phyloP scores from a whole-genome alignment of 78 protist species.

The Tieghemostelium lacteum region DNA sequence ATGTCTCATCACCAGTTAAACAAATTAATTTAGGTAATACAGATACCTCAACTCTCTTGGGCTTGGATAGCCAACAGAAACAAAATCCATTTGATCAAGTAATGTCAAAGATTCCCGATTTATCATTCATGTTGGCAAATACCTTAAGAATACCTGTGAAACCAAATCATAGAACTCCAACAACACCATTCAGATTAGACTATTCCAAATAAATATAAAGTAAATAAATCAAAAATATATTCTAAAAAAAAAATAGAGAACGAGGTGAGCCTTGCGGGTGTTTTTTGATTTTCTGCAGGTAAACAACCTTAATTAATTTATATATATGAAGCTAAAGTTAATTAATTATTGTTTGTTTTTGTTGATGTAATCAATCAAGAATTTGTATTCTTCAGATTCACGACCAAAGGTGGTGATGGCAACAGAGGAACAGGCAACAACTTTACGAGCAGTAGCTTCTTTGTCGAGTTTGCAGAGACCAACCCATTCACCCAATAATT shows the following conservation, averaged over 20 bases:
- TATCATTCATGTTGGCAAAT: conserved; percentile 41
- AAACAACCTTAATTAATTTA: too few species aligned
- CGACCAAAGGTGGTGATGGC: conserved; percentile 89
- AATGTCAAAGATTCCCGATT: conserved; percentile 53
- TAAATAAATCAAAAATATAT: not conserved
- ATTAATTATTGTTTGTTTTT: not conserved
- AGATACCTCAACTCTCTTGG: conserved; percentile 26
- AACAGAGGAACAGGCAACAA: conserved; percentile 93
- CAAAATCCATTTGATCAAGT: conserved; percentile 49
- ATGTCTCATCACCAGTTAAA: conserved; percentile 34
- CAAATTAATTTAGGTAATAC: conserved; percentile 19
- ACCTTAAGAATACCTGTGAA: conserved; percentile 26
- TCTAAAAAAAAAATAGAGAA: too few species aligned
- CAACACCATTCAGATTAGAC: conserved; percentile 35
- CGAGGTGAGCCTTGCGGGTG: too few species aligned
- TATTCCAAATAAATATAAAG: not conserved
- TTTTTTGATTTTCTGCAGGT: too few species aligned
- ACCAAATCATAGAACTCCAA: conserved; percentile 10
- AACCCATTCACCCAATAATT: conserved; percentile 97
- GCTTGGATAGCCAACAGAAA: conserved; percentile 2
- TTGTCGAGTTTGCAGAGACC: conserved; percentile 97
- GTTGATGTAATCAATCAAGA: conserved; percentile 87
- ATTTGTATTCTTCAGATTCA: conserved; percentile 85
- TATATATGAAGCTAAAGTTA: too few species aligned
- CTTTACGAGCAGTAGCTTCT: conserved; percentile 97